Percentiles rank a stretch among this genome's conserved stretches.
phyloP scores from a whole-genome alignment of 139 green algal species.

The Ettlia oleoabundans region DNA sequence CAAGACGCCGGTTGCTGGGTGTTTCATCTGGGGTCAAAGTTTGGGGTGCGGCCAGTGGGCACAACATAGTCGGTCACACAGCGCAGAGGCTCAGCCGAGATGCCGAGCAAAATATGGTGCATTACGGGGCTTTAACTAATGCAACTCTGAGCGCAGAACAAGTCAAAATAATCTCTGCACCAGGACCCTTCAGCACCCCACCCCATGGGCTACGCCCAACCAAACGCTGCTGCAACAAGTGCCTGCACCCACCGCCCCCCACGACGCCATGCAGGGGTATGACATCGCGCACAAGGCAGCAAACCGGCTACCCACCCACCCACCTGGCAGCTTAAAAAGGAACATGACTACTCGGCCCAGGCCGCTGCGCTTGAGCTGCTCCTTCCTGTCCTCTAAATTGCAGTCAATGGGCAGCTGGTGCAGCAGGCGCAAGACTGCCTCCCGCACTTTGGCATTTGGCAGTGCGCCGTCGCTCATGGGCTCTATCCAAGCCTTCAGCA shows the following conservation, averaged over 20 bases:
- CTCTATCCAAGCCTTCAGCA: slow-evolving; percentile 78
- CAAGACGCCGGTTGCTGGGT: slow-evolving; percentile 57
- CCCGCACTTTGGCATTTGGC: slow-evolving; percentile 68
- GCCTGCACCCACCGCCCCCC: too few relatives aligned
- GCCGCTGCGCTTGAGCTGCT: slow-evolving; percentile 71
- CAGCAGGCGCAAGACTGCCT: slow-evolving; percentile 60
- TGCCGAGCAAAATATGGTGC: neutral
- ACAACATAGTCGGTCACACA: neutral
- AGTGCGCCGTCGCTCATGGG: slow-evolving; percentile 69
- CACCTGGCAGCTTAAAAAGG: slow-evolving; percentile 65
- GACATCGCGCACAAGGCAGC: too few relatives aligned
- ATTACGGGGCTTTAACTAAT: too few relatives aligned
- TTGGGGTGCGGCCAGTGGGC: neutral
- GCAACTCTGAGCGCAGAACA: too few relatives aligned
- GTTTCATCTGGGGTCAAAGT: slow-evolving; percentile 57
- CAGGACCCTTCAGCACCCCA: too few relatives aligned
- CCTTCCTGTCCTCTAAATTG: slow-evolving; percentile 50
- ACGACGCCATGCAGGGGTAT: too few relatives aligned
- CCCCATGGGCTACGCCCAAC: too few relatives aligned
- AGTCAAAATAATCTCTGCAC: too few relatives aligned
- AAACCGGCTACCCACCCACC: too few relatives aligned
- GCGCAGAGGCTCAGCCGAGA: neutral
- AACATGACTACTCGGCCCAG: slow-evolving; percentile 77
- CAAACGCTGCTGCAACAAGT: neutral
- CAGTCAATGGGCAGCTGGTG: slow-evolving; percentile 62